Evolutionary conservation across 805 yeast genomes (phyloP).

Genomic region (Candida boidinii): DNA sequence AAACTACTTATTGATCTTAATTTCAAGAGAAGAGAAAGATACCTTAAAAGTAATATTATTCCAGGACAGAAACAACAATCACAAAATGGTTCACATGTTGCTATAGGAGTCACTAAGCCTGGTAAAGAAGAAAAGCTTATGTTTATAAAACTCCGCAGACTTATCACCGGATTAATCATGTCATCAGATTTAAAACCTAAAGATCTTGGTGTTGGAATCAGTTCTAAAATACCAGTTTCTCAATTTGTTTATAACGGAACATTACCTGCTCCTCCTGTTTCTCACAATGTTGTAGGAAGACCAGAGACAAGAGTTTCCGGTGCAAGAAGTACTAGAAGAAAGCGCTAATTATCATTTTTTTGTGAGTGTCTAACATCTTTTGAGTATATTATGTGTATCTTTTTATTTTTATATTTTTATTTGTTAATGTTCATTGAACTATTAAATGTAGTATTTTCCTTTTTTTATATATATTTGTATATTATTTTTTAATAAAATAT

Average conservation of each 20-base stretch:
- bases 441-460: too few species aligned
- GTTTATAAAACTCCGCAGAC: slow-evolving; percentile 34
- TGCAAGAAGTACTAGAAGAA: slow-evolving; percentile 13
- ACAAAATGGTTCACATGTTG: slow-evolving; percentile 7
- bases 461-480: too few species aligned
- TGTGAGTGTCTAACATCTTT: too few species aligned
- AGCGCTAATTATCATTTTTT: too few species aligned
- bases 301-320: slow-evolving; percentile 9
- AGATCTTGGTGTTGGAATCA: slow-evolving; percentile 27
- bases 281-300: slow-evolving; percentile 4
- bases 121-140: slow-evolving; percentile 30
- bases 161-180: slow-evolving; percentile 31
- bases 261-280: slow-evolving; percentile 49
- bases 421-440: too few species aligned
- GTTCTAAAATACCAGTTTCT: slow-evolving; percentile 51
- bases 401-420: too few species aligned
- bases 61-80: slow-evolving; percentile 5
- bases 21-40: slow-evolving; percentile 39
- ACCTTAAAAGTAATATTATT: slow-evolving; percentile 6
- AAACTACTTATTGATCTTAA: slow-evolving; percentile 40
- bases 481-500: too few species aligned
- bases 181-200: slow-evolving; percentile 20
- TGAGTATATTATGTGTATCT: too few species aligned
- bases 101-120: slow-evolving; percentile 27
- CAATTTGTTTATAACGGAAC: slow-evolving; percentile 71